Conservation (phyloP, 208 protist species). For the Leishmania aethiopica region DNA sequence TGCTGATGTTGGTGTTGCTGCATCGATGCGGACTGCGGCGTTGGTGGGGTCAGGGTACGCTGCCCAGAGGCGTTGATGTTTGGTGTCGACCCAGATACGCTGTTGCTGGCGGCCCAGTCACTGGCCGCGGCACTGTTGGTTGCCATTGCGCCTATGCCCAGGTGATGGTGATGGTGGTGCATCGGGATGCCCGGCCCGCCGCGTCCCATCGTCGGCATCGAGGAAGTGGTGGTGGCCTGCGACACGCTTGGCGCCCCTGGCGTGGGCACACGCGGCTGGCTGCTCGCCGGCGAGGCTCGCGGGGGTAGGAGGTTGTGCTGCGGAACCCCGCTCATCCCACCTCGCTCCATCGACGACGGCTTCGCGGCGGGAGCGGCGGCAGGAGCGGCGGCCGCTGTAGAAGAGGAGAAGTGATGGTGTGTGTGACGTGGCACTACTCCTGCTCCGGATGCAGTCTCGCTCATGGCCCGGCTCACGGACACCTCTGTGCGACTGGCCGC, state of each 20-base stretch:
- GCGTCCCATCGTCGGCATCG: conserved; percentile 16
- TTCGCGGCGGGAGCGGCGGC: not conserved
- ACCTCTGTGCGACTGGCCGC: conserved; percentile 1
- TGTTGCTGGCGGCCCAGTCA: conserved; percentile 36
- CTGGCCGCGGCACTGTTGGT: conserved; percentile 8
- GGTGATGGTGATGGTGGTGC: conserved; percentile 42
- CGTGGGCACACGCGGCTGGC: conserved; percentile 3
- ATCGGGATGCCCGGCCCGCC: conserved; percentile 16
- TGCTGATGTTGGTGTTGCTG: conserved; percentile 23
- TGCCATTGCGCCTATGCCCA: conserved; percentile 18
- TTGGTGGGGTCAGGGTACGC: conserved; percentile 21
- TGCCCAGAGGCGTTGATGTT: not conserved
- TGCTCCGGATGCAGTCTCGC: conserved; percentile 2
- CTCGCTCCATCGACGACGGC: conserved; percentile 8
- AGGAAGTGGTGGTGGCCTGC: conserved; percentile 2
- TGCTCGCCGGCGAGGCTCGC: conserved; percentile 1
- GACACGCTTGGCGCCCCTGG: conserved; percentile 7
- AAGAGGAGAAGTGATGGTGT: conserved; percentile 16
- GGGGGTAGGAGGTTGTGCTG: conserved; percentile 22
- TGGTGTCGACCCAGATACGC: conserved; percentile 6
- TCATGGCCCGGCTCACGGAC: conserved; percentile 2
- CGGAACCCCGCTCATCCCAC: conserved; percentile 4
- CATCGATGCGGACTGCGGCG: conserved; percentile 10
- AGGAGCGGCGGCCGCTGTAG: conserved; percentile 1
- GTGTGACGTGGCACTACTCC: conserved; percentile 16